A percentile compares a stretch with the other conserved stretches of the same genome.
These are phyloP conservation scores for Phytophthora lateralis DNA, from an alignment of 352 stramenopile species.

Conservation along the genomic window DNA sequence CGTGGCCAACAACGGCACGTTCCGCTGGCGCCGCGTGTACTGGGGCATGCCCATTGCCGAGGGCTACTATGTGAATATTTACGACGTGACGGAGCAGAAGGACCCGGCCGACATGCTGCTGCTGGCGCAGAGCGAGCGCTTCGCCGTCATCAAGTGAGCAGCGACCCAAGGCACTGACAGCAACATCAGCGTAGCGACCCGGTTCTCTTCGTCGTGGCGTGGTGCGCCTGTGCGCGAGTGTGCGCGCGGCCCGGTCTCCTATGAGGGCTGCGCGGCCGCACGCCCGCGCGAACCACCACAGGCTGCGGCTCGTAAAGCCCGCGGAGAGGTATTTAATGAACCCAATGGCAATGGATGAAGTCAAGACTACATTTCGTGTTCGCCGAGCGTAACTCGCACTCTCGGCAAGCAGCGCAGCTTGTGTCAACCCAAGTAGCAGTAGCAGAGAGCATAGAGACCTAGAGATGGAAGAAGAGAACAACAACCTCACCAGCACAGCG, in stretches of 20 bases:
- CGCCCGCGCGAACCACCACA: slow-evolving; percentile 6
- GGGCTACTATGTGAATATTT: slow-evolving; percentile 90
- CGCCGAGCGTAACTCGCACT: slow-evolving; percentile 15
- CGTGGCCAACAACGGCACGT: slow-evolving; percentile 71
- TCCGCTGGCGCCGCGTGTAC: slow-evolving; percentile 79
- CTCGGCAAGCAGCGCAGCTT: neutral
- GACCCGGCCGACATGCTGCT: slow-evolving; percentile 48
- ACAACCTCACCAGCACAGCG: slow-evolving; percentile 3
- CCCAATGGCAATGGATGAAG: slow-evolving; percentile 40
- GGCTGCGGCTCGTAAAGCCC: slow-evolving; percentile 27
- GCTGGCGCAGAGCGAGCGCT: slow-evolving; percentile 72
- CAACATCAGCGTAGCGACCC: slow-evolving; percentile 31
- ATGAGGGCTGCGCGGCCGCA: slow-evolving; percentile 2
- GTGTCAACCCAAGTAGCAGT: slow-evolving; percentile 17
- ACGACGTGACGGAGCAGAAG: slow-evolving; percentile 71
- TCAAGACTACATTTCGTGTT: slow-evolving; percentile 39
- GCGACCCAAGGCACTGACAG: slow-evolving; percentile 15
- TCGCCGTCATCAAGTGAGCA: slow-evolving; percentile 61
- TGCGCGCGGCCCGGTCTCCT: neutral
- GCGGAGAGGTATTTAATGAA: slow-evolving; percentile 49
- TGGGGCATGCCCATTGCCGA: slow-evolving; percentile 88
- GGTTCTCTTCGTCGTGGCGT: slow-evolving; percentile 31
- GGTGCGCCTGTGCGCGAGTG: slow-evolving; percentile 11
- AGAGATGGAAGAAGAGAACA: slow-evolving; percentile 32
- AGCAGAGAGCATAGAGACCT: slow-evolving; percentile 14